Conservation (phyloP, 768 basidiomycete genomes). For the Tricholoma furcatifolium region DNA sequence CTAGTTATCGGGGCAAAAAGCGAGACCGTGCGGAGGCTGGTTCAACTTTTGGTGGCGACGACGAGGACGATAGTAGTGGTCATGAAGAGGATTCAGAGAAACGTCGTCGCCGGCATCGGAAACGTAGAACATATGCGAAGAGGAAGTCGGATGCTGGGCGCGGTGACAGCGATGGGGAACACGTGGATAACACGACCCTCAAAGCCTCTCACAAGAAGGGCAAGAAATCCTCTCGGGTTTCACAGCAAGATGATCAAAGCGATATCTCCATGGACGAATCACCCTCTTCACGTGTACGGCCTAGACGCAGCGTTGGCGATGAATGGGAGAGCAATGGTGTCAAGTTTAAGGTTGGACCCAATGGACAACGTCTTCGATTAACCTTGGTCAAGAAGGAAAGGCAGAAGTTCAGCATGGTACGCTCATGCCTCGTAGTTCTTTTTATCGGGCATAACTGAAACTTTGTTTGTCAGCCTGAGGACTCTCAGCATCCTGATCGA, state of each 20-base stretch:
- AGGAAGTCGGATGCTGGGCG: conserved; percentile 51
- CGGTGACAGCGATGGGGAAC: conserved; percentile 47
- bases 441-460: conserved; percentile 4
- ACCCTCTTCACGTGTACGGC: conserved; percentile 52
- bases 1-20: conserved; percentile 60
- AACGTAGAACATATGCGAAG: conserved; percentile 55
- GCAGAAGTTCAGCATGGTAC: conserved; percentile 72
- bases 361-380: conserved; percentile 68
- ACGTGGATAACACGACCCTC: conserved; percentile 26
- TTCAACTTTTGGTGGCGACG: conserved; percentile 68
- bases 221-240: conserved; percentile 35
- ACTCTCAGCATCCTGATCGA: conserved; percentile 77
- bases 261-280: conserved; percentile 53
- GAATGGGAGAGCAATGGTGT: conserved; percentile 75
- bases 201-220: conserved; percentile 48
- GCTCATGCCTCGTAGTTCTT: conserved; percentile 18
- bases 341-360: conserved; percentile 67
- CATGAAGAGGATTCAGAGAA: conserved; percentile 39
- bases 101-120: conserved; percentile 47
- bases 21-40: conserved; percentile 74
- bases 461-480: conserved; percentile 52
- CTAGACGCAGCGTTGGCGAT: conserved; percentile 60
- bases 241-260: conserved; percentile 34
- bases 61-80: conserved; percentile 39
- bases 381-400: conserved; percentile 70